These are phyloP conservation scores for Alternaria panax DNA, from an alignment of 2,329 filamentous ascomycete species.

Conservation along the genomic window DNA sequence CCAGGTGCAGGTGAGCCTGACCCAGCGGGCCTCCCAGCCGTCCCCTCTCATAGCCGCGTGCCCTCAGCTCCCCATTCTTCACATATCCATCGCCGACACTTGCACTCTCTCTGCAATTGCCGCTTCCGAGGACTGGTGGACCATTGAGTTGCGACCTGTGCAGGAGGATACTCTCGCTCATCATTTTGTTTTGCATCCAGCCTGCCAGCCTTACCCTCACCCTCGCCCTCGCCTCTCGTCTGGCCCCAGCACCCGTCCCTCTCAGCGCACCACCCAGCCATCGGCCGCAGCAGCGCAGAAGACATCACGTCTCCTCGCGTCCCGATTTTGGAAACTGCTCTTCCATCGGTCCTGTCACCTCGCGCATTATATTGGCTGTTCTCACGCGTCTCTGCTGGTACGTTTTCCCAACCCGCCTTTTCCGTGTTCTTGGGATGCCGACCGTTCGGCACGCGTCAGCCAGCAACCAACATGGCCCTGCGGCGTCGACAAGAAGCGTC, in stretches of 20 bases:
- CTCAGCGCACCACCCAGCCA: not conserved
- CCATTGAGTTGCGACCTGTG: not conserved
- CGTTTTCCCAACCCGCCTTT: constrained; percentile 13
- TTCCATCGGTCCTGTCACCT: not conserved
- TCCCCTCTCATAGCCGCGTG: constrained; percentile 13
- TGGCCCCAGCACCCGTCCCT: constrained; percentile 5
- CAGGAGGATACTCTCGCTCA: not conserved
- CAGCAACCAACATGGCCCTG: constrained; percentile 21
- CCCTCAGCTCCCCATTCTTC: constrained; percentile 14
- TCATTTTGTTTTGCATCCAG: not conserved
- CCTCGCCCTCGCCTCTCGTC: constrained; percentile 5
- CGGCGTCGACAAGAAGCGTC: constrained; percentile 16
- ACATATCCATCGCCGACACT: constrained; percentile 8
- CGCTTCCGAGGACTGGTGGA: constrained; percentile 2
- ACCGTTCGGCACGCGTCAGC: constrained; percentile 19
- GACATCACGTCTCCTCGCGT: not conserved
- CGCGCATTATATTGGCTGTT: not conserved
- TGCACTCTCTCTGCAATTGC: constrained; percentile 6
- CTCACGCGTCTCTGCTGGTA: constrained; percentile 11
- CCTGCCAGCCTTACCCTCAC: constrained; percentile 3
- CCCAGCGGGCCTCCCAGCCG: constrained; percentile 17
- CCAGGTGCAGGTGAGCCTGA: constrained; percentile 16
- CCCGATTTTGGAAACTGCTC: not conserved
- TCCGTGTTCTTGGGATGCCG: constrained; percentile 19
- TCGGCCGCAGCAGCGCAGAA: constrained; percentile 2